phyloP scores from a whole-genome alignment of 1,284 basidiomycete genomes.

The Ustilago vetiveriae region DNA sequence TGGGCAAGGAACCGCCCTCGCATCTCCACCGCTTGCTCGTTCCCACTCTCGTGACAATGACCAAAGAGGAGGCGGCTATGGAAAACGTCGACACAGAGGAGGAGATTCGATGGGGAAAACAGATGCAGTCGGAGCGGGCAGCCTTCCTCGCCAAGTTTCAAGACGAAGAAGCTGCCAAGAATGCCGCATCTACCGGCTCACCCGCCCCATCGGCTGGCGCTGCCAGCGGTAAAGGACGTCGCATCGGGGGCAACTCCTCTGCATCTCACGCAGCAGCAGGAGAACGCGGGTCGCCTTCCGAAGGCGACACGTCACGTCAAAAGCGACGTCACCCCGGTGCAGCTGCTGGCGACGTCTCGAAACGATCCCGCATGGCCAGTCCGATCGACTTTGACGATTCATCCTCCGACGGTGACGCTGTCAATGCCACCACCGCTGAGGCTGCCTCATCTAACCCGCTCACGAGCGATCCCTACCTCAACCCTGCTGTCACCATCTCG shows the following conservation, averaged over 20 bases:
- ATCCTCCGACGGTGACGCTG: constrained; percentile 7
- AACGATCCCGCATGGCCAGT: constrained; percentile 42
- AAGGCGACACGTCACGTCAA: constrained; percentile 17
- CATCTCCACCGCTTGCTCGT: constrained; percentile 52
- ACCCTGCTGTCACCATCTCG: constrained; percentile 19
- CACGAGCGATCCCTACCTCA: constrained; percentile 36
- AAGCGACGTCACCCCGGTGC: constrained; percentile 22
- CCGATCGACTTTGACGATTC: constrained; percentile 40
- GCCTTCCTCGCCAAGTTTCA: constrained; percentile 62
- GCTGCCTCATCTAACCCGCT: constrained; percentile 21
- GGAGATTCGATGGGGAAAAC: constrained; percentile 61
- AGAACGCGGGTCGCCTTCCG: constrained; percentile 33
- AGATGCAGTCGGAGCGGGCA: constrained; percentile 60
- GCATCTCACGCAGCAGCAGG: constrained; percentile 10
- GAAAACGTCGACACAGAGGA: constrained; percentile 64
- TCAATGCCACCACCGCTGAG: neutral
- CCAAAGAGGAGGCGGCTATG: constrained; percentile 34
- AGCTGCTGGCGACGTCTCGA: constrained; percentile 29
- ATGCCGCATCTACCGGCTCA: constrained; percentile 23
- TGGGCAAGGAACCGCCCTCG: constrained; percentile 35
- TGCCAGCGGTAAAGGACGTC: constrained; percentile 18
- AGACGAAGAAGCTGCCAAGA: constrained; percentile 59
- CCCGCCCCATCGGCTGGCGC: constrained; percentile 40
- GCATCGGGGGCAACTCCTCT: constrained; percentile 13
- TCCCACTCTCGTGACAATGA: constrained; percentile 41